Evolutionary conservation across 2,329 filamentous ascomycete species (phyloP), one percentile per base, ranked within the genome.

Genomic region (Fusarium devonianum): DNA sequence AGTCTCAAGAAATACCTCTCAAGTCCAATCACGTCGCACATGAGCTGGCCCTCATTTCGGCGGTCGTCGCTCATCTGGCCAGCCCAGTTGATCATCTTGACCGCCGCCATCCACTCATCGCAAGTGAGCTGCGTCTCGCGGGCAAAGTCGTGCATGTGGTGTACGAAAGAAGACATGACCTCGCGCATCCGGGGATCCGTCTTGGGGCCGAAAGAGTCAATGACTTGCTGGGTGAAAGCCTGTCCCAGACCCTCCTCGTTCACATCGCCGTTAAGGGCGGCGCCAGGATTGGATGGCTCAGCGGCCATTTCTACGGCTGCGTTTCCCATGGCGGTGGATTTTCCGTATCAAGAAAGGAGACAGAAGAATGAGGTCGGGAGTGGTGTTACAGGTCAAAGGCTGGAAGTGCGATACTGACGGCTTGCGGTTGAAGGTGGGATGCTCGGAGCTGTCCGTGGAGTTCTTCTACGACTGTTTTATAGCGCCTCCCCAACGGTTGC

Each of bases 71-170:
- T 87, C 73, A 88, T 86, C 73, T 88, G 82, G 57, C 88, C 88
- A 38, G 88, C 82, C 62, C 80, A 78, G 60, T 76, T 77, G 56
- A 73, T 85, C 75, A 70, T 75, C 56, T 71, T 78, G 21, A 91
- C 84, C 35, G 85, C 90, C 7, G 81, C 75, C 73, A 89, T 81
- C 89, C 88, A 92, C 75, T 94, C 90, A 47, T 88, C 87, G n/a
- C 84, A 79, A 7, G 88, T 92, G 49, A 94, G 82, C 69, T 92
- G 83, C 55, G 89, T 84, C 70, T 94, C 89, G 36, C 89, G 85
- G 28, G 86, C 84, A 70, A 93, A 93, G 72, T 91, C 89, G 73
- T 94, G 90, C 46, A 93, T 77, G 73, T 93, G 89, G 46, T 77
- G 78, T 67, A 92, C 85, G 52, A 92, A 74, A 21, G 82, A 80